Percentiles rank a stretch among this genome's conserved stretches.
Evolutionary conservation across 345 rosid species (phyloP).

Genomic region (Rhizophora apiculata): DNA sequence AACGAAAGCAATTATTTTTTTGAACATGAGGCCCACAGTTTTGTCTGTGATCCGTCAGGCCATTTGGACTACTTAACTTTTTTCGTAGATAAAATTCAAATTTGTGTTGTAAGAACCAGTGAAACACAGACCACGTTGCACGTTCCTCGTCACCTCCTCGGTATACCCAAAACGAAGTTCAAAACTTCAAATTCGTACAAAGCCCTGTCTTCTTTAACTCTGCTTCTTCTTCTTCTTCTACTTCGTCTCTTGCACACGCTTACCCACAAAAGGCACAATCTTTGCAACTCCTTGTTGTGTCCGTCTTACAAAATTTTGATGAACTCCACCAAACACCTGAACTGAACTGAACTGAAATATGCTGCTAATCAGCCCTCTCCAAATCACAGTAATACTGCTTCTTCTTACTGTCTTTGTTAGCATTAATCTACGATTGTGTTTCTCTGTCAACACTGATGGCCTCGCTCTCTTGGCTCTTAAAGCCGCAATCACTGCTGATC

Average conservation of each 20-base stretch:
- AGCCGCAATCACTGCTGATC: conserved; percentile 64
- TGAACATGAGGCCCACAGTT: too few relatives aligned
- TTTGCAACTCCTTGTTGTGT: conserved; percentile 74
- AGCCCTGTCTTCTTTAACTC: background rate
- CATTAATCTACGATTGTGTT: conserved; percentile 19
- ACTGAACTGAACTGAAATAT: background rate
- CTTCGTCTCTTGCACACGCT: background rate
- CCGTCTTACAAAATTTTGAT: background rate
- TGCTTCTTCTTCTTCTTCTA: conserved; percentile 23
- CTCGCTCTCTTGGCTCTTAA: conserved; percentile 86
- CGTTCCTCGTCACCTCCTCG: conserved; percentile 2
- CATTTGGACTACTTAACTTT: too few relatives aligned
- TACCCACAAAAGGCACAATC: background rate
- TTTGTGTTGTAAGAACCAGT: too few relatives aligned
- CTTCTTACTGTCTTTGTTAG: conserved; percentile 10
- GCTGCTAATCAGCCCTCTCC: conserved; percentile 8
- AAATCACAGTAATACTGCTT: conserved; percentile 7
- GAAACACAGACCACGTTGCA: too few relatives aligned
- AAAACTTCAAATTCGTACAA: conserved; percentile 4
- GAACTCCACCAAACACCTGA: background rate
- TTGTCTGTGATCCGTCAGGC: too few relatives aligned
- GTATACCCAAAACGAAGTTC: conserved; percentile 10
- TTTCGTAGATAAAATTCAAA: too few relatives aligned
- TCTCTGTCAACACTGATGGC: conserved; percentile 66
- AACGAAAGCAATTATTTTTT: too few relatives aligned